Base-by-base conservation (phyloP, 2,329 filamentous ascomycete species). In the Cucurbitaria berberidis region DNA sequence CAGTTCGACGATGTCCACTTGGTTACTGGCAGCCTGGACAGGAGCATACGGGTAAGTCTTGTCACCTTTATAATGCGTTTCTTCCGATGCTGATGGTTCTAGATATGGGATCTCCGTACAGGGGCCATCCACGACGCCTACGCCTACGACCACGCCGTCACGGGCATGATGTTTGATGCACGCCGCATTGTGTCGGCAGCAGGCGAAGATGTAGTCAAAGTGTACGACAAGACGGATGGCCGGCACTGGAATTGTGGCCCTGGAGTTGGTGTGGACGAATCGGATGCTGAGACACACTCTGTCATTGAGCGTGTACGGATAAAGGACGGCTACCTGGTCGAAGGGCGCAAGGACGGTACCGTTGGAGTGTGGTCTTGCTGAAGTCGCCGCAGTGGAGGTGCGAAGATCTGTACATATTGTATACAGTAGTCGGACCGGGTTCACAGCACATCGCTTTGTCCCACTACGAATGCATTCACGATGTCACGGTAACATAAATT, bases 101-200 rank as follows among this genome's bases (percentile, higher is more conserved):
- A 98, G 93, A 98, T 99, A 72, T 99, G 95, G 95, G 95, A 99
- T 77, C 88, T 99, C 51, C 90, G 95, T 48, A 98, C 92, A 11
- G 95, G 95, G 40, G 93, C 92, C 29, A 97, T 99, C 65, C 89
- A 89, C 74, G 95, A 99, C 74, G 95, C 93, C 16, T 99, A 93
- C 75, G 95, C 93, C 19, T 99, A 98, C 77, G 93, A 98, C 70
- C 84, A 90, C 68, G 87, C 93, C 0, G 85, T 99, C 51, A 96
- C 92, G 27, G 91, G 89, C 80, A 96, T 98, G 92, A 96, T 96
- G 88, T 99, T 99, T 73, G 95, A 99, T 76, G 79, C 86, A 13
- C 87, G 93, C 46, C 86, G 93, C 45, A 99, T 99, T 63, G 92
- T 95, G 29, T 86, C 89, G 46, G 93, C 95, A 2, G 92, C 92